These are phyloP conservation scores for Wickerhamomyces sp. DNA, from an alignment of 1,139 yeast species.

Conservation along the genomic window DNA sequence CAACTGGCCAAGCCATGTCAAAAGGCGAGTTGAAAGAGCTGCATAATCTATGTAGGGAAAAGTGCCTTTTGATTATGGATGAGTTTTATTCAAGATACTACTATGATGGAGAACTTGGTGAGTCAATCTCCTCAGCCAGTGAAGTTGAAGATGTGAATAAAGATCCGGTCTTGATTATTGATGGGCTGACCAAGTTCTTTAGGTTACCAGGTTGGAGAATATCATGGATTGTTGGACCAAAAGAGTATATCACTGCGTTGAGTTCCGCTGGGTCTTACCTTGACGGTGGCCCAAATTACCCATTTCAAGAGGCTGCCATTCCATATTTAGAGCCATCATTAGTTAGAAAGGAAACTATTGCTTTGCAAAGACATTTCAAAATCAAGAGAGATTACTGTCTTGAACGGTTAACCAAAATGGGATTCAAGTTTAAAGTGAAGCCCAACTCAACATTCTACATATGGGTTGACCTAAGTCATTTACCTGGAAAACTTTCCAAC, in stretches of 20 bases:
- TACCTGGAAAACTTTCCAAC: constrained; percentile 56
- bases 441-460: constrained; percentile 64
- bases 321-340: constrained; percentile 50
- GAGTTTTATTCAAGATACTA: constrained; percentile 63
- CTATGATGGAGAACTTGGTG: constrained; percentile 54
- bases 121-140: constrained; percentile 51
- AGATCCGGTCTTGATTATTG: constrained; percentile 60
- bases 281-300: constrained; percentile 65
- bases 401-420: constrained; percentile 49
- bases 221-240: constrained; percentile 67
- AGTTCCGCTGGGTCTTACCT: constrained; percentile 60
- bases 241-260: constrained; percentile 53
- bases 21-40: constrained; percentile 46
- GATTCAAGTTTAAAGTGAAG: constrained; percentile 46
- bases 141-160: constrained; percentile 52
- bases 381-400: constrained; percentile 59
- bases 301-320: constrained; percentile 60
- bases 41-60: constrained; percentile 52
- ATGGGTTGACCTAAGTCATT: constrained; percentile 56
- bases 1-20: constrained; percentile 57
- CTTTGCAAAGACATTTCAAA: constrained; percentile 56
- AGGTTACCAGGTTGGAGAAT: constrained; percentile 69
- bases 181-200: constrained; percentile 63
- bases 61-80: constrained; percentile 60
- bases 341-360: constrained; percentile 53